A percentile compares a stretch with the other conserved stretches of the same genome.
These are phyloP conservation scores for Parmelia sp. DNA, from an alignment of 495 filamentous ascomycete genomes.

Conservation along the genomic window DNA sequence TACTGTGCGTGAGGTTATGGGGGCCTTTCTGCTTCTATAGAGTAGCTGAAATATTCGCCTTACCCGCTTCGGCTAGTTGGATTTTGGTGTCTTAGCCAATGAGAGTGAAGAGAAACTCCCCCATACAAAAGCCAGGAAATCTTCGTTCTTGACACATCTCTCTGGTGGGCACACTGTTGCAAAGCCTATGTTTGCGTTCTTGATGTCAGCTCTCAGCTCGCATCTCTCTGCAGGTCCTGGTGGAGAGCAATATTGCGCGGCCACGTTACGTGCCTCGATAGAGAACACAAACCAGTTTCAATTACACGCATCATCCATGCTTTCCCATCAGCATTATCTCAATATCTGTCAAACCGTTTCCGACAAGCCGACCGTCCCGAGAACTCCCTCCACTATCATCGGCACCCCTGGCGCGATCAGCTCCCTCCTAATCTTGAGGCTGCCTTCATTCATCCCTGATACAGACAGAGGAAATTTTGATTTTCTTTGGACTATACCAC, in stretches of 20 bases:
- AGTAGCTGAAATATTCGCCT: not conserved
- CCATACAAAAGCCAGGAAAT: not conserved
- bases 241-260: not conserved
- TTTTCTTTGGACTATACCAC: not conserved
- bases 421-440: not conserved
- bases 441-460: not conserved
- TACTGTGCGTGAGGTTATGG: not conserved
- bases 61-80: not conserved
- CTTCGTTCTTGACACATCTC: no score
- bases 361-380: not conserved
- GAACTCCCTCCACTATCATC: not conserved
- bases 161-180: not conserved
- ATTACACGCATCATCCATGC: not conserved
- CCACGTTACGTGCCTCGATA: not conserved
- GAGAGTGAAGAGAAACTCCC: not conserved
- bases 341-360: not conserved
- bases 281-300: not conserved
- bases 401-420: not conserved
- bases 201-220: conserved; percentile 12
- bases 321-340: not conserved
- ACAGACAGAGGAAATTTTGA: no score
- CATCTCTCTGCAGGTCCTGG: not conserved
- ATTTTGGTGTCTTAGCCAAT: not conserved
- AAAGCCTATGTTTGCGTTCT: not conserved
- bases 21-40: not conserved